Evolutionary conservation across 2,329 filamentous ascomycete species (phyloP).

Genomic region (Calonectria leucothoes): DNA sequence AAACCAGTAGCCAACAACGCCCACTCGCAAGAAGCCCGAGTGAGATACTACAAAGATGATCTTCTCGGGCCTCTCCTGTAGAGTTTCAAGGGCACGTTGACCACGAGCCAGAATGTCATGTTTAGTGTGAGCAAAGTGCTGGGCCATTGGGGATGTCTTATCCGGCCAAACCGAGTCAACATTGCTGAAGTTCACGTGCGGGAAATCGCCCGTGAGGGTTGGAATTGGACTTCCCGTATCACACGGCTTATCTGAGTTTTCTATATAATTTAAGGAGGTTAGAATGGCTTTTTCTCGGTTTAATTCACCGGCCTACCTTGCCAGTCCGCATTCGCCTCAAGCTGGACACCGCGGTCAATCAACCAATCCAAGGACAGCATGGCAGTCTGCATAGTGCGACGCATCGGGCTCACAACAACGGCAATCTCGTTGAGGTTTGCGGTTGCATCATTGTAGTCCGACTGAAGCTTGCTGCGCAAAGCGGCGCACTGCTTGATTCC

Average conservation of each 20-base stretch:
- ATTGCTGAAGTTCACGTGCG: slow-evolving; percentile 64
- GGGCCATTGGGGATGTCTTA: slow-evolving; percentile 63
- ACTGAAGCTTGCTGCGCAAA: slow-evolving; percentile 55
- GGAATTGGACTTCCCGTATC: slow-evolving; percentile 67
- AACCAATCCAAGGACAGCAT: slow-evolving; percentile 69
- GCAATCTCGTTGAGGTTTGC: slow-evolving; percentile 51
- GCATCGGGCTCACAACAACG: slow-evolving; percentile 74
- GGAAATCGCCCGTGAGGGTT: slow-evolving; percentile 61
- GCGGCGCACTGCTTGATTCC: slow-evolving; percentile 61
- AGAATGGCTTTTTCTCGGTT: not conserved
- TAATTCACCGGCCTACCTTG: slow-evolving; percentile 60
- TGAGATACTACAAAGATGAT: slow-evolving; percentile 74
- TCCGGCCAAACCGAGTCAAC: slow-evolving; percentile 72
- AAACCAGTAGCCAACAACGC: slow-evolving; percentile 65
- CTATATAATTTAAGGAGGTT: slow-evolving; percentile 45
- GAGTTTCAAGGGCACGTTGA: slow-evolving; percentile 58
- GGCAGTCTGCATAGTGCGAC: slow-evolving; percentile 73
- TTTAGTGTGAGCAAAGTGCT: slow-evolving; percentile 64
- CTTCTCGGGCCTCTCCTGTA: slow-evolving; percentile 67
- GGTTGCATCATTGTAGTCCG: slow-evolving; percentile 49
- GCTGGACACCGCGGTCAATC: slow-evolving; percentile 62
- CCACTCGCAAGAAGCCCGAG: slow-evolving; percentile 71
- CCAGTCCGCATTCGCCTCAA: slow-evolving; percentile 72
- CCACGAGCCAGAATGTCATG: slow-evolving; percentile 66
- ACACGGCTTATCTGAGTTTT: slow-evolving; percentile 68